These are phyloP conservation scores for Zalaria sp. DNA, from an alignment of 2,329 filamentous ascomycete genomes.

Conservation along the genomic window DNA sequence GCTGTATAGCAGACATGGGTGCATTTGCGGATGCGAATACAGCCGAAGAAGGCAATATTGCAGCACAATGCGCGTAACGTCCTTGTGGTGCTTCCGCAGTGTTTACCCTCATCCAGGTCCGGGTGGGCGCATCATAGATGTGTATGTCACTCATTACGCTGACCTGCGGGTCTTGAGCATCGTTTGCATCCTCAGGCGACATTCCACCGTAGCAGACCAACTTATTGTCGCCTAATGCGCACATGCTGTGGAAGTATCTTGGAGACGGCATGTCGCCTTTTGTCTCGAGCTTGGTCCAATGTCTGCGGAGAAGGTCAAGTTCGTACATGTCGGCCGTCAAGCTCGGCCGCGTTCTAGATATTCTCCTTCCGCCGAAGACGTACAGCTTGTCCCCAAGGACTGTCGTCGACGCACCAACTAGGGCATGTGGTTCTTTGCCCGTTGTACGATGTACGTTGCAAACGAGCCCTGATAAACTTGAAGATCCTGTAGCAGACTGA, in stretches of 20 bases:
- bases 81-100: constrained; percentile 74
- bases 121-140: constrained; percentile 75
- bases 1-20: constrained; percentile 72
- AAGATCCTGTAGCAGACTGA: constrained; percentile 29
- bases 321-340: constrained; percentile 88
- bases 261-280: constrained; percentile 77
- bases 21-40: constrained; percentile 74
- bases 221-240: constrained; percentile 83
- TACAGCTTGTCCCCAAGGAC: constrained; percentile 92
- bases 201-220: constrained; percentile 97
- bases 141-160: constrained; percentile 97
- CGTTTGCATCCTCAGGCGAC: constrained; percentile 48
- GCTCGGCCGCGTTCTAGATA: constrained; percentile 71
- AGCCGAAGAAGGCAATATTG: constrained; percentile 77
- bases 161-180: constrained; percentile 30
- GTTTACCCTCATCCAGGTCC: constrained; percentile 67
- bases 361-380: constrained; percentile 81
- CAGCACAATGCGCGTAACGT: constrained; percentile 91
- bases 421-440: constrained; percentile 74
- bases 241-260: constrained; percentile 95
- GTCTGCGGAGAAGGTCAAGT: constrained; percentile 74
- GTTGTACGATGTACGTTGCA: constrained; percentile 70
- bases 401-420: constrained; percentile 91
- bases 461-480: constrained; percentile 51
- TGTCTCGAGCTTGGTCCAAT: constrained; percentile 85